Base-by-base conservation (phyloP, 768 basidiomycete genomes). In the Tylopilus subfusipes region DNA sequence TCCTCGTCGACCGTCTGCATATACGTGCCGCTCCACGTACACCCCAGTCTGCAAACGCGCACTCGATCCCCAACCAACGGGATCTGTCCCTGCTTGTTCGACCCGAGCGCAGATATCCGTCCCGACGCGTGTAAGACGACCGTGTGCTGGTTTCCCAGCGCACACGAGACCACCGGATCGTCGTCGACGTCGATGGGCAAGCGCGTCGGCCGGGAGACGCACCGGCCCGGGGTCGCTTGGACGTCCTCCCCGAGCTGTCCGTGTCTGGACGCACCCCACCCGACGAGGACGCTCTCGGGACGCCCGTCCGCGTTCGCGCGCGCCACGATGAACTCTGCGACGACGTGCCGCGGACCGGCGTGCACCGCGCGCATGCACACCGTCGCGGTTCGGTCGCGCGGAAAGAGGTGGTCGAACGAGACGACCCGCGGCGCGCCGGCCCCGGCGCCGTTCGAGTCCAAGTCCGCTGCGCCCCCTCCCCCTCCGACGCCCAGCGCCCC, bases 241-340 rank as follows among this genome's bases (percentile, higher is more conserved):
- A 30, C 34, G 18, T 68, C 53, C 24, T 67, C 57, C 5, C 88
- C 90, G 2, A 98, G 79, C 65, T 98, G 93, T 4, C 93, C 92
- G 63, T 95, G 92, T 30, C 95, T 76, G 14, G 83, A 80, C 2
- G 84, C 75, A 6, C 94, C 95, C 94, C 95, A 98, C 8, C 93
- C 94, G 13, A 78, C 61, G 6, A 86, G 75, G 13, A 79, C 25
- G 42, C 70, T 58, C 48, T 63, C 69, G 18, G 34, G 19, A 14
- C 30, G 19, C 2, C 52, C 61, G 44, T 71, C 65, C 2, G 50
- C 48, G 22, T 61, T 42, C 16, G 36, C 9, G n/a, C n/a, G 36
- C 13, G 66, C 55, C 10, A 63, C 43, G 14, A 66, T 62, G 16
- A 90, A 51, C 18, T 77, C 72, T 5, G 67, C 78, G 34, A 92